Conservation (phyloP, 192 early-diverging fungal genomes). For the Chytriomyces confervae region DNA sequence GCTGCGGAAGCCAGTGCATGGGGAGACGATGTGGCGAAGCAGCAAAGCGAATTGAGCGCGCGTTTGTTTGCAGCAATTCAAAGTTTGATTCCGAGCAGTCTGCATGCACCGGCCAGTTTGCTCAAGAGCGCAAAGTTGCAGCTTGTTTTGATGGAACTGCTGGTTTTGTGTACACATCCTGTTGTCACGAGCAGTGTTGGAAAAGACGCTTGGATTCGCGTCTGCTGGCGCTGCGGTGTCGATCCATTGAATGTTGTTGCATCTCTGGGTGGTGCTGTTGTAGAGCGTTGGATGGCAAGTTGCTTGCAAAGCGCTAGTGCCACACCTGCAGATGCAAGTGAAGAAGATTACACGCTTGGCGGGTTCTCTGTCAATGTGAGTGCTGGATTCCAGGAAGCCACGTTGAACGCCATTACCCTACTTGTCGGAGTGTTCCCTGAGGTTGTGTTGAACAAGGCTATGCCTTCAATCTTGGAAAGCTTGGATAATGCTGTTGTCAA, state of each 20-base stretch:
- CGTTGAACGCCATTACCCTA: slow-evolving; percentile 65
- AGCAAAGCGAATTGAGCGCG: slow-evolving; percentile 39
- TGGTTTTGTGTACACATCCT: slow-evolving; percentile 58
- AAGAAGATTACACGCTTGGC: slow-evolving; percentile 22
- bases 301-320: background rate
- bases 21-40: slow-evolving; percentile 43
- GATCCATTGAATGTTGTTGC: slow-evolving; percentile 71
- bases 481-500: slow-evolving; percentile 55
- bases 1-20: slow-evolving; percentile 34
- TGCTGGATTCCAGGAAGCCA: slow-evolving; percentile 64
- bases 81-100: slow-evolving; percentile 36
- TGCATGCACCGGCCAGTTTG: background rate
- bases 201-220: slow-evolving; percentile 80
- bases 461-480: slow-evolving; percentile 53
- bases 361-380: slow-evolving; percentile 46
- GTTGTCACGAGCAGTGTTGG: slow-evolving; percentile 56
- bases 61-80: slow-evolving; percentile 43
- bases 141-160: slow-evolving; percentile 52
- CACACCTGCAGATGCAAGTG: slow-evolving; percentile 7
- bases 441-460: slow-evolving; percentile 50
- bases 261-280: background rate
- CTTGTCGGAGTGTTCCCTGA: slow-evolving; percentile 66
- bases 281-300: slow-evolving; percentile 23
- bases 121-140: slow-evolving; percentile 24
- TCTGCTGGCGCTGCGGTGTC: slow-evolving; percentile 76